Percentiles rank a stretch among this genome's conserved stretches.
These are phyloP conservation scores for Chenopodium album DNA, from an alignment of 148 eudicot genomes.

Conservation along the genomic window DNA sequence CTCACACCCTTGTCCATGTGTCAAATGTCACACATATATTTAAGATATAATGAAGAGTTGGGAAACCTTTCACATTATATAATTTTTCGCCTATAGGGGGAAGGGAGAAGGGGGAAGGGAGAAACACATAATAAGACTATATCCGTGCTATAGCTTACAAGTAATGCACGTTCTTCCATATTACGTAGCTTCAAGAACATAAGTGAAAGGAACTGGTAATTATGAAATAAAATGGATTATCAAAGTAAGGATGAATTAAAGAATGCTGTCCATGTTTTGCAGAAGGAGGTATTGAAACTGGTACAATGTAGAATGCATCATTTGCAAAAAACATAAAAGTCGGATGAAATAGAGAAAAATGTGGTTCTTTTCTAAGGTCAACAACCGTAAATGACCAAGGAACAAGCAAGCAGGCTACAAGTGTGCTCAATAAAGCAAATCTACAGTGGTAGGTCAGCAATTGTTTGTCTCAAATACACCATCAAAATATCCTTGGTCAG, in stretches of 20 bases:
- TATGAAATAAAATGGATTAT: background rate
- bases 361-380: no score
- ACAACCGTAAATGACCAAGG: background rate
- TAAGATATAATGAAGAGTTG: background rate
- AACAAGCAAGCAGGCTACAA: background rate
- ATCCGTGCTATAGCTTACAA: background rate
- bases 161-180: background rate
- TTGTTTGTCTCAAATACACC: background rate
- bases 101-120: background rate
- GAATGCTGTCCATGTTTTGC: background rate
- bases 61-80: background rate
- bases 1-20: background rate
- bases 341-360: no score
- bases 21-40: background rate
- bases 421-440: background rate
- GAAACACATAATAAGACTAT: background rate
- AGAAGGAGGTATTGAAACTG: no score
- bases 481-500: background rate
- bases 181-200: background rate
- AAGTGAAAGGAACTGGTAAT: background rate
- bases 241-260: background rate
- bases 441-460: background rate
- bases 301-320: no score
- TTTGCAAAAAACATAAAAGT: no score
- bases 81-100: no score